phyloP scores from a whole-genome alignment of 805 yeast genomes.

The Kazachstania viticola region DNA sequence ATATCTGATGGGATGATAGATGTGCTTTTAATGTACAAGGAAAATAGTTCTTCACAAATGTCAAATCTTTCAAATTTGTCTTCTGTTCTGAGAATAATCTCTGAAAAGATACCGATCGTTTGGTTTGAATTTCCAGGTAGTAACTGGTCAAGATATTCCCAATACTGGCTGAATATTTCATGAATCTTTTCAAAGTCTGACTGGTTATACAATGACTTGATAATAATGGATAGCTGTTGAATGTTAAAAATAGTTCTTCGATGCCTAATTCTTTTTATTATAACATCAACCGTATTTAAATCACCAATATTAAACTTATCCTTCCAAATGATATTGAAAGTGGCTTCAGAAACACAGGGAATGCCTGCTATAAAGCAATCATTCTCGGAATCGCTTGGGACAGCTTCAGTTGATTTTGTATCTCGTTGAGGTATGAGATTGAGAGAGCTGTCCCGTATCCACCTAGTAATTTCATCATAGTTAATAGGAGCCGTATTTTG shows the following conservation, averaged over 20 bases:
- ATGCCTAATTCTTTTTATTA: constrained; percentile 4
- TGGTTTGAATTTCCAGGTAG: too few relatives aligned
- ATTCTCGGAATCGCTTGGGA: too few relatives aligned
- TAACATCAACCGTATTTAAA: constrained; percentile 3
- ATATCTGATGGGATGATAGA: constrained; percentile 9
- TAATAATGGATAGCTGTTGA: constrained; percentile 9
- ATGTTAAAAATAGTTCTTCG: constrained; percentile 8
- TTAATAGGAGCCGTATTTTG: too few relatives aligned
- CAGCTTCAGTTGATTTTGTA: too few relatives aligned
- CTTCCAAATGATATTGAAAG: constrained; percentile 11
- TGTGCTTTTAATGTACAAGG: constrained; percentile 19
- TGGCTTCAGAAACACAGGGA: constrained; percentile 5
- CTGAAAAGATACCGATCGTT: constrained; percentile 10
- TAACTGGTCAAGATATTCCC: too few relatives aligned
- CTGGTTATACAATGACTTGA: constrained; percentile 6
- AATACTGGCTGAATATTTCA: too few relatives aligned
- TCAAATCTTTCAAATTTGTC: constrained; percentile 11
- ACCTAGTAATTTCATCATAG: too few relatives aligned
- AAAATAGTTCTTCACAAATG: constrained; percentile 18
- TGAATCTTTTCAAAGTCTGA: constrained; percentile 14
- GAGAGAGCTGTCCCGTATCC: too few relatives aligned
- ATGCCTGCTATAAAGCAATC: too few relatives aligned
- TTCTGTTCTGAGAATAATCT: constrained; percentile 11
- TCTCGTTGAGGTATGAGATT: too few relatives aligned
- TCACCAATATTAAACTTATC: constrained; percentile 10